Base-by-base conservation (phyloP, 2,329 filamentous ascomycete genomes). In the Colletotrichum sp. region DNA sequence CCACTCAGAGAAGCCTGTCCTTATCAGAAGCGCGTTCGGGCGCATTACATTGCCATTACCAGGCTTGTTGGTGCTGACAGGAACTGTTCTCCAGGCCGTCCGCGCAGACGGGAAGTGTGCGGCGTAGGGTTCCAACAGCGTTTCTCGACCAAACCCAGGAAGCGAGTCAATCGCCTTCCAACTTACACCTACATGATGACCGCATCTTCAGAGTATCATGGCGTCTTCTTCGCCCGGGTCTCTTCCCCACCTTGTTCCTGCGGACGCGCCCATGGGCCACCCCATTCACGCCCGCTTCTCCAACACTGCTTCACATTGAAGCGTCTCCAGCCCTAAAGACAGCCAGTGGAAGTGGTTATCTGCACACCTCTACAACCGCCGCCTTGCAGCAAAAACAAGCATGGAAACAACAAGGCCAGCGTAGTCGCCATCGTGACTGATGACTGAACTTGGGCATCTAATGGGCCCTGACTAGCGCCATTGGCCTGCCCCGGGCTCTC, bases 121-220 rank as follows among this genome's bases (percentile, higher is more conserved):
- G 60, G 32, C 30, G 21, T 38, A 48, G 34, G 16, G 24, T 36
- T 56, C 65, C 74, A 70, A 74, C 65, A 66, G 66, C 9, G 13
- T 56, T 34, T 38, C 38, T 48, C 71, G 34, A 62, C 36, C 52
- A 55, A 62, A 61, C 60, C 34, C 60, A 55, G 55, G 58, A 60
- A 36, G 58, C 52, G 21, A 62, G 60, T 76, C 66, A 66, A 74
- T 66, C 60, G 66, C 56, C 55, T 58, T 76, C 66, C 64, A 70
- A 65, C 74, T 36, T 66, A 73, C 71, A 75, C 38, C 18, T 48
- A 48, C 38, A 48, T 73, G 74, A 76, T 75, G 74, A 76, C 74
- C 74, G 74, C 74, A 75, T 76, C 60, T 75, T 38, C 71, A 56
- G 61, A 75, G 36, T 64, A 66, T 70, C 74, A 76, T 75, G 65